Base-by-base conservation (phyloP, 2,329 filamentous ascomycete species). In the Colletotrichum liaoningense region DNA sequence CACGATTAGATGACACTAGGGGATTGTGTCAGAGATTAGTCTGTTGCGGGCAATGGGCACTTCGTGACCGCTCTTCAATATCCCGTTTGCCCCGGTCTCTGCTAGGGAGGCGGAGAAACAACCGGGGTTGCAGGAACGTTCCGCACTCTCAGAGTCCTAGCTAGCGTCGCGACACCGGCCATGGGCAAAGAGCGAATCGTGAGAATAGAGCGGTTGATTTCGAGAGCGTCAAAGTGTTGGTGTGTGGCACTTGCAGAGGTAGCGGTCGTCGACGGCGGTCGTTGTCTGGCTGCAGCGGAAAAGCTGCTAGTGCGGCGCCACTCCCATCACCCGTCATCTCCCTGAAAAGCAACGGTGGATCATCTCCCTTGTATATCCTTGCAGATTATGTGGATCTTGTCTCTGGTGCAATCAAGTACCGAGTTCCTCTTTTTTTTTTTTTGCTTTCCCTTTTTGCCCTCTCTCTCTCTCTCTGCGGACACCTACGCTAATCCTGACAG, bases 271-370 rank as follows among this genome's bases (percentile, higher is more conserved):
- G 69, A 63, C 52, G 22, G 24, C 63, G 24, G 30, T 73, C 16
- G 56, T 67, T 55, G 33, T 67, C 58, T 72, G 71, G 73, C 71
- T 72, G 72, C 63, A 68, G 72, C 72, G 72, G 74, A 74, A 74
- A 52, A 42, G 42, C 42, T 60, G 63, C 63, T 74, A 75, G 74
- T 38, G 58, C 71, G 55, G 60, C 73, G 73, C 72, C 74, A 74
- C 74, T 71, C 72, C 74, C 67, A 75, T 68, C 59, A 74, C 72
- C 74, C 74, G 67, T 75, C 74, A 75, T 75, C 74, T 75, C 72
- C 72, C 64, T 65, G 67, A 70, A 75, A 74, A 68, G 72, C 63
- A 75, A 71, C 63, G 66, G 67, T 72, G 74, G 63, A 62, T 64
- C 70, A 71, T 22, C 38, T 67, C 71, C 67, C 55, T 67, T 73